Conservation (phyloP, 352 stramenopile species). For the Pythium monospermum region DNA sequence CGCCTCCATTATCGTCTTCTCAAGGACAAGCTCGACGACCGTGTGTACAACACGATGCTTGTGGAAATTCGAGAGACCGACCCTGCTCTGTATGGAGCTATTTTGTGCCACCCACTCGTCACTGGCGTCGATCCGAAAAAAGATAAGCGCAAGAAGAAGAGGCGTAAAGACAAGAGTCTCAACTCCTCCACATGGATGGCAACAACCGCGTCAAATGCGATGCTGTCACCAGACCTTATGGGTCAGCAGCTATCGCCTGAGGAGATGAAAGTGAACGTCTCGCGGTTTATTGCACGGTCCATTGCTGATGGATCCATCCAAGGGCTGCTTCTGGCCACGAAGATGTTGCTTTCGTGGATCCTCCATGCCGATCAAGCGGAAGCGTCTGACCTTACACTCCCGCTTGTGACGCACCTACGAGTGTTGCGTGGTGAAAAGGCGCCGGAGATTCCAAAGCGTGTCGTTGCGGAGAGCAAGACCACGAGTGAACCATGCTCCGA, state of each 20-base stretch:
- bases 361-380: slow-evolving; percentile 22
- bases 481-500: background rate
- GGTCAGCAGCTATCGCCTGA: slow-evolving; percentile 43
- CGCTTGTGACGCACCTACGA: slow-evolving; percentile 61
- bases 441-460: slow-evolving; percentile 34
- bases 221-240: slow-evolving; percentile 70
- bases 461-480: background rate
- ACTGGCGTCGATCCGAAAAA: slow-evolving; percentile 72
- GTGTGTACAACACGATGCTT: slow-evolving; percentile 77
- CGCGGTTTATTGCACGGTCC: slow-evolving; percentile 68
- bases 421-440: slow-evolving; percentile 68
- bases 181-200: slow-evolving; percentile 20
- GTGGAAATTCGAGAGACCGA: slow-evolving; percentile 73
- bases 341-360: slow-evolving; percentile 56
- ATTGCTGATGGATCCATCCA: slow-evolving; percentile 77
- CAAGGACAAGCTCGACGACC: slow-evolving; percentile 63
- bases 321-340: slow-evolving; percentile 63
- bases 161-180: slow-evolving; percentile 73
- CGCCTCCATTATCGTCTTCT: slow-evolving; percentile 50
- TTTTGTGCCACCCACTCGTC: slow-evolving; percentile 80
- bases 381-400: slow-evolving; percentile 28
- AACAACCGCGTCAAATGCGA: slow-evolving; percentile 28
- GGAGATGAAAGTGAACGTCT: slow-evolving; percentile 61
- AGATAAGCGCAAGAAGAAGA: slow-evolving; percentile 85
- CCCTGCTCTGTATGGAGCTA: slow-evolving; percentile 74